These are phyloP conservation scores for Bromus sterilis DNA, from an alignment of 176 grass and related monocot genomes.

Conservation along the genomic window DNA sequence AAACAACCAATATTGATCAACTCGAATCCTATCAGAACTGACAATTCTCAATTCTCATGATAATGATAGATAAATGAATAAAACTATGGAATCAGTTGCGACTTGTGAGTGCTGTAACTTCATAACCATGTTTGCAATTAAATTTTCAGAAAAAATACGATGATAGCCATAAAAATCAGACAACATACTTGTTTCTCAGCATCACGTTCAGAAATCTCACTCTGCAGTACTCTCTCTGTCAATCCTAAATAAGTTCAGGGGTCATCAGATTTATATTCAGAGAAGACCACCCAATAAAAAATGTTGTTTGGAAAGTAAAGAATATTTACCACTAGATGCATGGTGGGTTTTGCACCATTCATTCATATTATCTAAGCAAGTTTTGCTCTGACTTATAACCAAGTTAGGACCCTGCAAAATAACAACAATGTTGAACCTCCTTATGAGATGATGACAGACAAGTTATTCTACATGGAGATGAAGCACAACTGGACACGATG, in stretches of 20 bases:
- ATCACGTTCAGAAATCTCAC: conserved; percentile 53
- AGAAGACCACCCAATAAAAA: background rate
- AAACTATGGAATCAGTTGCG: background rate
- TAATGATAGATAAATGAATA: background rate
- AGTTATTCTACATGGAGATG: background rate
- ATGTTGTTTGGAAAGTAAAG: background rate
- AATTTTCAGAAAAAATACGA: background rate
- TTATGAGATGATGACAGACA: background rate
- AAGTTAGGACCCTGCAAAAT: conserved; percentile 73
- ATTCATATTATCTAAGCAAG: conserved; percentile 74
- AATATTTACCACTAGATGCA: conserved; percentile 60
- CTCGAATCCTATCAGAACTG: background rate
- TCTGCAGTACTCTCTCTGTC: conserved; percentile 58
- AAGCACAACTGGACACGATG: background rate
- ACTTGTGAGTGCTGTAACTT: background rate
- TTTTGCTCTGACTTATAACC: conserved; percentile 70
- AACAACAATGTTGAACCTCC: conserved; percentile 21
- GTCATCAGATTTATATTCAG: background rate
- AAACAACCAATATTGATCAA: background rate
- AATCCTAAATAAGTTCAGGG: conserved; percentile 46
- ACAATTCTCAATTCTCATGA: background rate
- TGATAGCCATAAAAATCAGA: background rate
- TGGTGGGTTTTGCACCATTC: conserved; percentile 84
- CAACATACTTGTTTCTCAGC: conserved; percentile 65
- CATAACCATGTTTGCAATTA: background rate